phyloP scores from a whole-genome alignment of 495 filamentous ascomycete species.

The Penicillium paxilli region DNA sequence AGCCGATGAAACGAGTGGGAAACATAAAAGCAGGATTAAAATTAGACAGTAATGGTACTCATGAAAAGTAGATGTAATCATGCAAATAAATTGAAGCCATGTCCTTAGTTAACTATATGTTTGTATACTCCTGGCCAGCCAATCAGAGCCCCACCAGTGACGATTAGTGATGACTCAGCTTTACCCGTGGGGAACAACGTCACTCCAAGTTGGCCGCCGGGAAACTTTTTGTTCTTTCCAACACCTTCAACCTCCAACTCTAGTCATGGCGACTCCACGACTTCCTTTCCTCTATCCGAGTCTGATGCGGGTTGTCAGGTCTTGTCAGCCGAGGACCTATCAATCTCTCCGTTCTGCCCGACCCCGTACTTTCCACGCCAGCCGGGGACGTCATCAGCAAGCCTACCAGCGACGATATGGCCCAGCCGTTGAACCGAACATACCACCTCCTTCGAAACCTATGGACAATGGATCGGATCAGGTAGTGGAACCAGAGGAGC shows the following conservation, averaged over 20 bases:
- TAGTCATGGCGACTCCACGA: constrained; percentile 63
- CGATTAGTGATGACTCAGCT: background rate
- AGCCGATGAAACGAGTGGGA: no score
- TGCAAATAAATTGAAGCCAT: no score
- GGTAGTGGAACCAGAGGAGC: constrained; percentile 12
- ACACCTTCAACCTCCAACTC: no score
- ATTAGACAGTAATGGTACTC: no score
- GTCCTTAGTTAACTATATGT: background rate
- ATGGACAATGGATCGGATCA: constrained; percentile 24
- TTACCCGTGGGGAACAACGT: constrained; percentile 36
- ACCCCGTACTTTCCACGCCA: constrained; percentile 37
- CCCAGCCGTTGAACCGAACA: constrained; percentile 46
- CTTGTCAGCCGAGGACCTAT: constrained; percentile 37
- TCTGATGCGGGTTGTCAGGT: constrained; percentile 50
- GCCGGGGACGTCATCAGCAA: constrained; percentile 39
- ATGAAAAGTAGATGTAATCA: no score
- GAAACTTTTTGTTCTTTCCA: constrained; percentile 16
- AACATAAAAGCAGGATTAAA: no score
- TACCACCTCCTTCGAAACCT: constrained; percentile 36
- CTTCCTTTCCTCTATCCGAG: constrained; percentile 77
- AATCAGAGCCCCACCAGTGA: background rate
- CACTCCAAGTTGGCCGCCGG: constrained; percentile 22
- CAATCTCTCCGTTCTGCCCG: constrained; percentile 28
- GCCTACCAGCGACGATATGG: constrained; percentile 53
- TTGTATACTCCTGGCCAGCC: background rate